A percentile compares a stretch with the other conserved stretches of the same genome.
These are phyloP conservation scores for Brassica nigra DNA, from an alignment of 345 rosid species.

Conservation along the genomic window DNA sequence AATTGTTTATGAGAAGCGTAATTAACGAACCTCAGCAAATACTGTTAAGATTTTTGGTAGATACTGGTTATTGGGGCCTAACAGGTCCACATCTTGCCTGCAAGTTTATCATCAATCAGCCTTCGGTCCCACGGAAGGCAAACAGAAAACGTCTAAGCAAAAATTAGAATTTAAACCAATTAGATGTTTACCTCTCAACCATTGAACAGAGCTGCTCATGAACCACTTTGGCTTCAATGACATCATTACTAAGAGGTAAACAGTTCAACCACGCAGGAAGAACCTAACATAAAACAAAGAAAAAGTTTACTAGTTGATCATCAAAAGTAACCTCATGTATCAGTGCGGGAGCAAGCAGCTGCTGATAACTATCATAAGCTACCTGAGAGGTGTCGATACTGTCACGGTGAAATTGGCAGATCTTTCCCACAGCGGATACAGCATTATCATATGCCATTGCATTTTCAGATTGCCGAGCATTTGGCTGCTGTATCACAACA, in stretches of 20 bases:
- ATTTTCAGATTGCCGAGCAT: conserved; percentile 79
- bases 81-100: conserved; percentile 86
- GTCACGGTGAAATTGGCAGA: conserved; percentile 88
- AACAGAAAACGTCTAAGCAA: background rate
- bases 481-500: conserved; percentile 79
- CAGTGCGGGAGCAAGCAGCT: background rate
- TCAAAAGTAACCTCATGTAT: conserved; percentile 1
- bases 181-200: conserved; percentile 78
- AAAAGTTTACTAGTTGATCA: background rate
- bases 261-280: conserved; percentile 99
- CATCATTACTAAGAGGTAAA: conserved; percentile 88
- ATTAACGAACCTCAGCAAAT: conserved; percentile 81
- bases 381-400: conserved; percentile 93
- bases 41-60: conserved; percentile 87
- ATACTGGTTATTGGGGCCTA: conserved; percentile 87
- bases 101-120: conserved; percentile 17
- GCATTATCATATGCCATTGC: conserved; percentile 99
- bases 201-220: conserved; percentile 94
- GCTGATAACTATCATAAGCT: background rate
- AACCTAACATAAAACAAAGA: conserved; percentile 48
- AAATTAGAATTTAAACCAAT: background rate
- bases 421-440: conserved; percentile 97
- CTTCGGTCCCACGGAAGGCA: background rate
- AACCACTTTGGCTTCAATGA: conserved; percentile 96
- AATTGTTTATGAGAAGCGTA: background rate